These are phyloP conservation scores for Coleophoma cylindrospora DNA, from an alignment of 2,329 filamentous ascomycete genomes.

Conservation along the genomic window DNA sequence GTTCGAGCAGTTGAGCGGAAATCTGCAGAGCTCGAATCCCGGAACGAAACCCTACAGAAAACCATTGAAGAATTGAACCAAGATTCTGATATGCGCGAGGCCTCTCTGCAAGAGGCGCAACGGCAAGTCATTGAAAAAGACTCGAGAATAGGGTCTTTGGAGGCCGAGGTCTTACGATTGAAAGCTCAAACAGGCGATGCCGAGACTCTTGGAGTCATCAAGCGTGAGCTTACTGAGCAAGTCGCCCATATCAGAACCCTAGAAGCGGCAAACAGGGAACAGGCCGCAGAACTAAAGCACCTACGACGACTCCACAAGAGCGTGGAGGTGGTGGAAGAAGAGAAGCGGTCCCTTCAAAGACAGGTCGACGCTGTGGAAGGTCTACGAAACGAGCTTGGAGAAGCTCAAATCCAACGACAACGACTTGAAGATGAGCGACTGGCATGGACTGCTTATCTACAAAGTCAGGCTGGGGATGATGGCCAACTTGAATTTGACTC, in stretches of 20 bases:
- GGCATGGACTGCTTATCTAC: slow-evolving; percentile 82
- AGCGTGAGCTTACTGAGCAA: slow-evolving; percentile 84
- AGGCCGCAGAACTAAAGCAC: slow-evolving; percentile 73
- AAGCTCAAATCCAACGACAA: slow-evolving; percentile 77
- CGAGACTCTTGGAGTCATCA: slow-evolving; percentile 80
- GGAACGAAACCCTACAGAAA: slow-evolving; percentile 52
- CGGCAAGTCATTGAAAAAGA: slow-evolving; percentile 59
- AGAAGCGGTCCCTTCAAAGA: slow-evolving; percentile 79
- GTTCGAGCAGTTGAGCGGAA: slow-evolving; percentile 58
- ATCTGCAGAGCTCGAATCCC: slow-evolving; percentile 54
- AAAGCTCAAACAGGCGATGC: slow-evolving; percentile 85
- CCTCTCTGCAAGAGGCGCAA: slow-evolving; percentile 24
- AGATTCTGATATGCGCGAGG: slow-evolving; percentile 33
- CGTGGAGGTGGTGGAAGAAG: slow-evolving; percentile 92
- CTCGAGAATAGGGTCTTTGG: slow-evolving; percentile 64
- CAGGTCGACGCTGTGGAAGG: slow-evolving; percentile 71
- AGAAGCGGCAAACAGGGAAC: slow-evolving; percentile 75
- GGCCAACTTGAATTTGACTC: slow-evolving; percentile 74
- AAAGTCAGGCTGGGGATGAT: slow-evolving; percentile 57
- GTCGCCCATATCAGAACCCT: slow-evolving; percentile 84
- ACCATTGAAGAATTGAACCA: slow-evolving; percentile 43
- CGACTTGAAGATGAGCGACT: slow-evolving; percentile 82
- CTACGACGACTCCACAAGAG: slow-evolving; percentile 77
- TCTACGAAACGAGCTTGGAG: slow-evolving; percentile 70
- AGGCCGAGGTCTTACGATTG: slow-evolving; percentile 76